phyloP scores from a whole-genome alignment of 73 alveolate species.

The Paramecium sonneborni region DNA sequence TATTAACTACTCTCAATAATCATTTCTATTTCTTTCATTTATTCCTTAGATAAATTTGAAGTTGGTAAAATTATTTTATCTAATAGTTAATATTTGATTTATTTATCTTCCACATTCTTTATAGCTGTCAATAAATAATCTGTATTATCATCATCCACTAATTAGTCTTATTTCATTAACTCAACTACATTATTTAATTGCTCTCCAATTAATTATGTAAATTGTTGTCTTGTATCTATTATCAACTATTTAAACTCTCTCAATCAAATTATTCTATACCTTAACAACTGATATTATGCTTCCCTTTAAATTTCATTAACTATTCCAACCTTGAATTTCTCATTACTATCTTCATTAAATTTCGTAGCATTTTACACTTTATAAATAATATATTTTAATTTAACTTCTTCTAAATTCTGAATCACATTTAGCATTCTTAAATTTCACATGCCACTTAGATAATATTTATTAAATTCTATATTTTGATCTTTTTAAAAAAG shows the following conservation, averaged over 20 bases:
- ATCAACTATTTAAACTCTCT: constrained; percentile 25
- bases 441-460: neutral
- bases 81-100: neutral
- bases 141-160: neutral
- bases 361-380: neutral
- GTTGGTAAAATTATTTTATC: constrained; percentile 10
- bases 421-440: neutral
- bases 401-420: neutral
- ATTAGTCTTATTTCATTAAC: neutral
- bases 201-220: neutral
- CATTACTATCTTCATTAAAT: neutral
- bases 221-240: neutral
- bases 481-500: neutral
- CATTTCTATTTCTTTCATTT: neutral
- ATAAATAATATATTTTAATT: too few species aligned
- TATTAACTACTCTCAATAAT: neutral
- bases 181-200: neutral
- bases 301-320: neutral
- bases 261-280: neutral
- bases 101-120: neutral
- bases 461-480: too few species aligned
- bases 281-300: neutral
- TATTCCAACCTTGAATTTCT: neutral
- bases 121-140: neutral
- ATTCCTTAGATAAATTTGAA: neutral